phyloP scores from a whole-genome alignment of 1,284 basidiomycete species.

The Melampsora occidentalis region DNA sequence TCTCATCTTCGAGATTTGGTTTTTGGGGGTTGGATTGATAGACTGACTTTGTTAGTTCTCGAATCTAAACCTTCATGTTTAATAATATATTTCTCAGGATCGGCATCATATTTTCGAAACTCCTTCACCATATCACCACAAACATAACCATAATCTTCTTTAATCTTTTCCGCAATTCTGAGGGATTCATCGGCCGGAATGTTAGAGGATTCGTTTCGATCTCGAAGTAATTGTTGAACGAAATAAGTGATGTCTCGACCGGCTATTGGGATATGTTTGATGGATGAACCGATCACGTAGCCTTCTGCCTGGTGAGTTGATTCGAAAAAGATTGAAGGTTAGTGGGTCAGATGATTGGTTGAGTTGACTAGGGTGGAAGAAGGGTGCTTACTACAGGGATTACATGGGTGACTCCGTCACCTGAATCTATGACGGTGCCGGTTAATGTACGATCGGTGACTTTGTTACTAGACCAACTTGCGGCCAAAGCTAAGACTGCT shows the following conservation, averaged over 20 bases:
- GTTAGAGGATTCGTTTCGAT: constrained; percentile 82
- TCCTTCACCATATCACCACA: constrained; percentile 99
- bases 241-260: constrained; percentile 97
- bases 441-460: constrained; percentile 86
- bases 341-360: not conserved
- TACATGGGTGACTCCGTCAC: constrained; percentile 97
- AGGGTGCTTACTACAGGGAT: constrained; percentile 70
- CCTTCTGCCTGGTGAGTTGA: constrained; percentile 68
- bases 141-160: constrained; percentile 97
- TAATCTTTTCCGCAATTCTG: constrained; percentile 86
- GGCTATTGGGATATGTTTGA: constrained; percentile 98
- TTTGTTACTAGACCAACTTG: constrained; percentile 92
- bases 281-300: constrained; percentile 97
- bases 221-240: constrained; percentile 91
- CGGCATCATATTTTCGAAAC: constrained; percentile 94
- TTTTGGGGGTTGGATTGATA: not conserved
- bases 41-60: constrained; percentile 81
- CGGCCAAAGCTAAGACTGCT: constrained; percentile 96
- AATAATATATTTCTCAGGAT: constrained; percentile 95
- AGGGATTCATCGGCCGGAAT: constrained; percentile 97
- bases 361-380: not conserved
- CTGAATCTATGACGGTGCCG: constrained; percentile 97
- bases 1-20: constrained; percentile 3
- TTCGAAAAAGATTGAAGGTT: not conserved
- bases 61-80: constrained; percentile 88